Percentiles rank a stretch among this genome's conserved stretches.
These are phyloP conservation scores for Trichosporon asahii DNA, from an alignment of 1,284 basidiomycete genomes.

Conservation along the genomic window DNA sequence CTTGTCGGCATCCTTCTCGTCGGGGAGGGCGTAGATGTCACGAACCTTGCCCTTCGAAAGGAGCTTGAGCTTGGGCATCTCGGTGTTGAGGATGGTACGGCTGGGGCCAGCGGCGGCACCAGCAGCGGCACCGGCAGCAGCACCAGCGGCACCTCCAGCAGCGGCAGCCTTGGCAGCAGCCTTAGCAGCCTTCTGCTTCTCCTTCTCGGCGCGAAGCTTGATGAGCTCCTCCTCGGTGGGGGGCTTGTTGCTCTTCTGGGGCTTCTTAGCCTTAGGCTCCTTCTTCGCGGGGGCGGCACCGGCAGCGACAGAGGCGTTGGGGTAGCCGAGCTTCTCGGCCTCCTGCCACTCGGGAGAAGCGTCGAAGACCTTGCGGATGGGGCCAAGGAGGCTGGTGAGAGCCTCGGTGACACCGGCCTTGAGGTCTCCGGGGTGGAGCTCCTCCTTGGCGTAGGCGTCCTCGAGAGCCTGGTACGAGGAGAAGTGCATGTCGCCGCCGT, in stretches of 20 bases:
- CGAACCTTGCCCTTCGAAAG: conserved; percentile 87
- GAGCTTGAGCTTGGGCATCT: conserved; percentile 58
- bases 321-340: conserved; percentile 78
- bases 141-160: conserved; percentile 23
- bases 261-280: conserved; percentile 20
- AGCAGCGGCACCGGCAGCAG: conserved; percentile 23
- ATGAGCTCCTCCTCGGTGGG: conserved; percentile 50
- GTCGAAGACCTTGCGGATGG: conserved; percentile 74
- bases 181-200: conserved; percentile 47
- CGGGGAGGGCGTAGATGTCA: conserved; percentile 74
- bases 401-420: conserved; percentile 78
- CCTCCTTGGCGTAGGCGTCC: conserved; percentile 71
- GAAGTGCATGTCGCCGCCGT: conserved; percentile 82
- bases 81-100: conserved; percentile 38
- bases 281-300: conserved; percentile 33
- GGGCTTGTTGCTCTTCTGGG: conserved; percentile 31
- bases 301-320: conserved; percentile 57
- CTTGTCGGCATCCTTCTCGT: conserved; percentile 56
- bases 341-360: conserved; percentile 76
- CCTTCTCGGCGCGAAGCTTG: conserved; percentile 41
- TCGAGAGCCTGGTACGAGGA: conserved; percentile 64
- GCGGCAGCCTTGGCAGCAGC: conserved; percentile 37
- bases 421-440: conserved; percentile 85
- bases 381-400: conserved; percentile 73
- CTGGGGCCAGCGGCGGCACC: conserved; percentile 14